Evolutionary conservation across 768 basidiomycete species (phyloP).

Genomic region (Mycena floridula): DNA sequence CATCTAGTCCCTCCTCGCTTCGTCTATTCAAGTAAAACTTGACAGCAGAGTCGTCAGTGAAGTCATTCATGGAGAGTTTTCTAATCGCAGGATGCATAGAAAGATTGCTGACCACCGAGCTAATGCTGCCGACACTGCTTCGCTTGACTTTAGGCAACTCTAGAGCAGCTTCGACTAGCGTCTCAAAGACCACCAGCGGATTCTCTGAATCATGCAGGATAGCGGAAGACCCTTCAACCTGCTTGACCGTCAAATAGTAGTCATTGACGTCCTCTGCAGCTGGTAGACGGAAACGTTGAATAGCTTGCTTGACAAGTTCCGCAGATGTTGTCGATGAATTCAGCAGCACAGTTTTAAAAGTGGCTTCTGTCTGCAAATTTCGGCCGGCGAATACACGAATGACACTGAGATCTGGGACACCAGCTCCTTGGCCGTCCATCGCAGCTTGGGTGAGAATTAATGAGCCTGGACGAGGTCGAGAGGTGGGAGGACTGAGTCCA

Average conservation of each 20-base stretch:
- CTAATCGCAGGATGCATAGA: slow-evolving; percentile 94
- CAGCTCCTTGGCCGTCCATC: slow-evolving; percentile 58
- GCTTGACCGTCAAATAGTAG: slow-evolving; percentile 91
- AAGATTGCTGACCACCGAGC: slow-evolving; percentile 86
- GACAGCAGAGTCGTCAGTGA: slow-evolving; percentile 93
- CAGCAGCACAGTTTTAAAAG: slow-evolving; percentile 95
- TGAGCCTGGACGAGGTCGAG: slow-evolving; percentile 70
- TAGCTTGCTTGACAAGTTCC: slow-evolving; percentile 87
- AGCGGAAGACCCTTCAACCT: slow-evolving; percentile 83
- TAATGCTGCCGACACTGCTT: slow-evolving; percentile 90
- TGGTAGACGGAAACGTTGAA: slow-evolving; percentile 87
- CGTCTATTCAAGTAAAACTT: slow-evolving; percentile 91
- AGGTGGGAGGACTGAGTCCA: slow-evolving; percentile 43
- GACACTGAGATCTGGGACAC: slow-evolving; percentile 83
- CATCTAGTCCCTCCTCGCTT: slow-evolving; percentile 22
- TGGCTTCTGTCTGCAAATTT: slow-evolving; percentile 86
- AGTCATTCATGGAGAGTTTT: slow-evolving; percentile 94
- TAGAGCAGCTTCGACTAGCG: slow-evolving; percentile 73
- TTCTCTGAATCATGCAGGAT: slow-evolving; percentile 65
- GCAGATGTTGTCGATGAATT: slow-evolving; percentile 79
- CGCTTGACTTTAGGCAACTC: slow-evolving; percentile 85
- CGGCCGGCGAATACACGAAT: slow-evolving; percentile 94
- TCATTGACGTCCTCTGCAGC: slow-evolving; percentile 51
- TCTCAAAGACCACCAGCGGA: slow-evolving; percentile 88
- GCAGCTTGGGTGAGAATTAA: slow-evolving; percentile 61